These are phyloP conservation scores for Sarocladium brachiariae DNA, from an alignment of 2,329 filamentous ascomycete genomes.

Conservation along the genomic window DNA sequence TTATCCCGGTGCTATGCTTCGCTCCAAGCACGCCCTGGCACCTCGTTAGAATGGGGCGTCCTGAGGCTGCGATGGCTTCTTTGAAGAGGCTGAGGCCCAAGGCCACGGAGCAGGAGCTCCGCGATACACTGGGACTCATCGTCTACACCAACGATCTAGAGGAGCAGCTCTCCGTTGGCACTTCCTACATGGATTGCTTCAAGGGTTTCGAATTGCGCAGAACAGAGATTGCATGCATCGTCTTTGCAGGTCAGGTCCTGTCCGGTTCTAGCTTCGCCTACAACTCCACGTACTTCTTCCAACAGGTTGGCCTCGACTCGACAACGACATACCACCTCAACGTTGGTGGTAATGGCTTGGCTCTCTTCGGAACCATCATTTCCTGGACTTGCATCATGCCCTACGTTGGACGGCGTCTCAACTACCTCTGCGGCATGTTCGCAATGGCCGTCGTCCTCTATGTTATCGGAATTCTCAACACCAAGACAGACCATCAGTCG, in stretches of 20 bases:
- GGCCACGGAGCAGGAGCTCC: constrained; percentile 4
- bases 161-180: constrained; percentile 56
- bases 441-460: constrained; percentile 29
- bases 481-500: constrained; percentile 16
- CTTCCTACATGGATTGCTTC: constrained; percentile 37
- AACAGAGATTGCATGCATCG: constrained; percentile 32
- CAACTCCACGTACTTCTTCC: constrained; percentile 33
- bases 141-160: constrained; percentile 70
- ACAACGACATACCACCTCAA: constrained; percentile 26
- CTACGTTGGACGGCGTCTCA: constrained; percentile 35
- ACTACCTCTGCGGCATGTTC: constrained; percentile 38
- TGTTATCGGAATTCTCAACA: constrained; percentile 35
- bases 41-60: constrained; percentile 8
- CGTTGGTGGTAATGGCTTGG: constrained; percentile 27
- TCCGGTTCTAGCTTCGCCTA: constrained; percentile 28
- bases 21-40: constrained; percentile 27
- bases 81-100: constrained; percentile 9
- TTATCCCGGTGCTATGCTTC: constrained; percentile 28
- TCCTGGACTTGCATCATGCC: constrained; percentile 32
- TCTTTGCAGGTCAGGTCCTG: constrained; percentile 29
- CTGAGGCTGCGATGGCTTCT: not conserved
- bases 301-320: constrained; percentile 26
- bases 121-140: constrained; percentile 2
- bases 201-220: constrained; percentile 34
- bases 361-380: constrained; percentile 33